A percentile compares a stretch with the other conserved stretches of the same genome.
phyloP scores from a whole-genome alignment of 2,329 filamentous ascomycete genomes.

The Geosmithia putterillii region DNA sequence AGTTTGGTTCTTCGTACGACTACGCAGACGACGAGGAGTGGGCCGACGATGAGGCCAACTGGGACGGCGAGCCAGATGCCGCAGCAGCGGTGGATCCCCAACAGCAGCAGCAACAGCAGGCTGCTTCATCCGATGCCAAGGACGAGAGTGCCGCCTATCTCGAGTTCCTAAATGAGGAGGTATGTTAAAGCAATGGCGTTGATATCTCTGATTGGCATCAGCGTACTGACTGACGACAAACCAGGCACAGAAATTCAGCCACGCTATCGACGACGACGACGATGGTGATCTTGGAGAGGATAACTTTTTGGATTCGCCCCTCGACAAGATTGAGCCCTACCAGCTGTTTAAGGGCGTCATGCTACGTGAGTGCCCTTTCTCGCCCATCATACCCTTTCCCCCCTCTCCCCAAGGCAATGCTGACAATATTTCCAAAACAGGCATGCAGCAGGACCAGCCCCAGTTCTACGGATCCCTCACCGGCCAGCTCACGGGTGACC shows the following conservation, averaged over 20 bases:
- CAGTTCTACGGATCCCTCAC: slow-evolving; percentile 76
- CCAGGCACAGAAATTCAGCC: slow-evolving; percentile 72
- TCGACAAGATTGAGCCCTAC: slow-evolving; percentile 94
- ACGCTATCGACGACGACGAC: slow-evolving; percentile 51
- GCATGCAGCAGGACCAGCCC: slow-evolving; percentile 81
- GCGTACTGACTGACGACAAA: background rate
- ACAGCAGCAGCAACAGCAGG: slow-evolving; percentile 29
- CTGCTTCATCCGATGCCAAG: slow-evolving; percentile 54
- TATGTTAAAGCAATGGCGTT: slow-evolving; percentile 22
- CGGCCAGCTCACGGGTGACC: slow-evolving; percentile 64
- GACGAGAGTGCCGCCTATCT: slow-evolving; percentile 92
- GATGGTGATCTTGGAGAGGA: slow-evolving; percentile 89
- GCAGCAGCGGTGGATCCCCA: slow-evolving; percentile 22
- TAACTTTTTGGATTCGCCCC: slow-evolving; percentile 81
- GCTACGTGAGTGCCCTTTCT: slow-evolving; percentile 50
- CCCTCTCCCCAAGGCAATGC: background rate
- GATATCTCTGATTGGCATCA: background rate
- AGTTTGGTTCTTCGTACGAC: slow-evolving; percentile 50
- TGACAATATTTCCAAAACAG: slow-evolving; percentile 27
- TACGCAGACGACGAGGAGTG: slow-evolving; percentile 69
- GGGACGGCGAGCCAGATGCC: slow-evolving; percentile 56
- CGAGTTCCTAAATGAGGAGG: slow-evolving; percentile 90
- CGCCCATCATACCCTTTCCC: background rate
- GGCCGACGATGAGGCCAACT: slow-evolving; percentile 70
- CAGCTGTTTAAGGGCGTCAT: slow-evolving; percentile 74